phyloP scores from a whole-genome alignment of 108 stramenopile genomes.

The Nitzschia palea region DNA sequence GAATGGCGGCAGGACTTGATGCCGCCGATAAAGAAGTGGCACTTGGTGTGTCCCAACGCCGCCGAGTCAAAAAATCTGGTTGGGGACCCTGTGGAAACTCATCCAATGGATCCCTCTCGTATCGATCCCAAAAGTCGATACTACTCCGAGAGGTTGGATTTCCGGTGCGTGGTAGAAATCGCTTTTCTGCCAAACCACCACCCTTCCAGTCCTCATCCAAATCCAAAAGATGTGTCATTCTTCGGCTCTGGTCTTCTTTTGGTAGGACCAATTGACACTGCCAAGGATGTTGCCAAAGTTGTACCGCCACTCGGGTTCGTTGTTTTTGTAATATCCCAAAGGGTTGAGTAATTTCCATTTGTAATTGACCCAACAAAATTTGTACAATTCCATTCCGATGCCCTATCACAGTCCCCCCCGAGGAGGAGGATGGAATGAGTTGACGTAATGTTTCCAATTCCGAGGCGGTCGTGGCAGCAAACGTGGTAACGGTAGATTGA shows the following conservation, averaged over 20 bases:
- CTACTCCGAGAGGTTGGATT: neutral
- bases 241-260: neutral
- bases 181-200: slow-evolving; percentile 7
- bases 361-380: slow-evolving; percentile 58
- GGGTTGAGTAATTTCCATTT: slow-evolving; percentile 65
- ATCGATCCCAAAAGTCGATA: slow-evolving; percentile 18
- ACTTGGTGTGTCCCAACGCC: neutral
- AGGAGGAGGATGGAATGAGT: slow-evolving; percentile 35
- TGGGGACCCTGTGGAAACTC: neutral
- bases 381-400: slow-evolving; percentile 78
- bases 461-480: slow-evolving; percentile 75
- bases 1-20: neutral
- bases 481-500: slow-evolving; percentile 82
- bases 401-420: slow-evolving; percentile 16
- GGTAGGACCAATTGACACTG: slow-evolving; percentile 37
- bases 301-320: slow-evolving; percentile 43
- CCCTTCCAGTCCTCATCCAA: slow-evolving; percentile 12
- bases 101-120: slow-evolving; percentile 11
- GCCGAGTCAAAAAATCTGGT: slow-evolving; percentile 13
- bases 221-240: slow-evolving; percentile 14
- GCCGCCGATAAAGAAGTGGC: neutral
- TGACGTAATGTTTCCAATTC: slow-evolving; percentile 79
- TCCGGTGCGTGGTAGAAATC: slow-evolving; percentile 23
- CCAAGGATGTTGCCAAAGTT: slow-evolving; percentile 54
- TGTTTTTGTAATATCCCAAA: slow-evolving; percentile 68